Evolutionary conservation across 768 basidiomycete genomes (phyloP).

Genomic region (Termitomyces sp.): DNA sequence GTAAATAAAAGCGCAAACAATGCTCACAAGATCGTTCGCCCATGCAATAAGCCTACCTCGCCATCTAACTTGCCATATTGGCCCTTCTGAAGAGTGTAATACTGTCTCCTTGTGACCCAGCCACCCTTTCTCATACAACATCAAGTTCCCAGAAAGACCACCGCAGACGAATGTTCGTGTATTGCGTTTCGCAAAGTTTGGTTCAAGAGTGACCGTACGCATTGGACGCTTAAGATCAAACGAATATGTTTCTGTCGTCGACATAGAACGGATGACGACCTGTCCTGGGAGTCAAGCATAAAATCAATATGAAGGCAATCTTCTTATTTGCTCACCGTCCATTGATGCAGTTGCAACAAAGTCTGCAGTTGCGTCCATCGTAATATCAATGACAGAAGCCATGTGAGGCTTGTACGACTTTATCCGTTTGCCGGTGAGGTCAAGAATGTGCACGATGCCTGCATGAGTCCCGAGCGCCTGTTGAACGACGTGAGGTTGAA

Average conservation of each 20-base stretch:
- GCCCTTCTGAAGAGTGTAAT: constrained; percentile 81
- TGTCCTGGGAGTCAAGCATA: constrained; percentile 55
- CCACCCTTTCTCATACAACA: constrained; percentile 96
- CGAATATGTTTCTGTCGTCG: constrained; percentile 71
- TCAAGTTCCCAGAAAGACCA: constrained; percentile 81
- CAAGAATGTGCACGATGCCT: constrained; percentile 87
- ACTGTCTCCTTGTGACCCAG: constrained; percentile 88
- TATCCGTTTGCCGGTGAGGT: constrained; percentile 70
- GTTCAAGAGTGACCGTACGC: constrained; percentile 86
- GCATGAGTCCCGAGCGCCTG: constrained; percentile 91
- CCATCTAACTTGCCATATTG: constrained; percentile 93
- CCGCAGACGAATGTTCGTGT: constrained; percentile 85
- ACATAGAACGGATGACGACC: constrained; percentile 80
- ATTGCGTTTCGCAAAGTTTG: constrained; percentile 74
- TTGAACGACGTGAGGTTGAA: constrained; percentile 7
- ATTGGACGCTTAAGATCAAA: constrained; percentile 93
- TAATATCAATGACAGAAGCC: constrained; percentile 82
- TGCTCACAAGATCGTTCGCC: constrained; percentile 84
- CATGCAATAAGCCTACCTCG: constrained; percentile 83
- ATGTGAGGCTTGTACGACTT: constrained; percentile 89
- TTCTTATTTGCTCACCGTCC: constrained; percentile 59
- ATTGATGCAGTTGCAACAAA: constrained; percentile 91
- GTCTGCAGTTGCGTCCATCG: constrained; percentile 77
- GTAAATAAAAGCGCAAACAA: not conserved
- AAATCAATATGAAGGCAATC: constrained; percentile 2